Conservation (phyloP, 768 basidiomycete genomes). For the Tulasnella sp. region DNA sequence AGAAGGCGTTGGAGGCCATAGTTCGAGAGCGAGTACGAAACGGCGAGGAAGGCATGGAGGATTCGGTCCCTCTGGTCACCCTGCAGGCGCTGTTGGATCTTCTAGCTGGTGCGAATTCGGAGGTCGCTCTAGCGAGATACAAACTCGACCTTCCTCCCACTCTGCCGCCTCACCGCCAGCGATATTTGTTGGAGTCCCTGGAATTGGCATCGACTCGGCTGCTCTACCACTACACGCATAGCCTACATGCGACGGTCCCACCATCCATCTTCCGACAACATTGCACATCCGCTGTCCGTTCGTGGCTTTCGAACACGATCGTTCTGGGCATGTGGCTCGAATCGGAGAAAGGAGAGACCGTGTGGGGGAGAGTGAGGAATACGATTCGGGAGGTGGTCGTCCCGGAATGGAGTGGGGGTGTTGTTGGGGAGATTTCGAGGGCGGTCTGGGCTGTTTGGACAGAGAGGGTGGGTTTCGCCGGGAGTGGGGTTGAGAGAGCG, state of each 20-base stretch:
- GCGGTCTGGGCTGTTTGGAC: conserved; percentile 13
- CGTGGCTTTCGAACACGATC: conserved; percentile 6
- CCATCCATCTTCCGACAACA: conserved; percentile 8
- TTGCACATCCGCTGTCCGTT: background rate
- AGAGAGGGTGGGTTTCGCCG: conserved; percentile 10
- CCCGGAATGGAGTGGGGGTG: background rate
- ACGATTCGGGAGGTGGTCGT: conserved; percentile 6
- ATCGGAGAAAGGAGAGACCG: conserved; percentile 13
- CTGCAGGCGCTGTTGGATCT: conserved; percentile 2
- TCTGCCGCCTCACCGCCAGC: background rate
- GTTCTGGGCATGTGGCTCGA: conserved; percentile 16
- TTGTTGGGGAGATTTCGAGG: background rate
- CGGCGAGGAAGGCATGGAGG: background rate
- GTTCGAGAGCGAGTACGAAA: conserved; percentile 13
- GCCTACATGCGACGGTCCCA: conserved; percentile 8
- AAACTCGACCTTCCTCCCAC: background rate
- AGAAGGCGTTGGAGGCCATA: conserved; percentile 49
- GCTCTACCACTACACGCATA: conserved; percentile 8
- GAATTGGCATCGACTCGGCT: background rate
- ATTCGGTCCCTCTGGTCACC: background rate
- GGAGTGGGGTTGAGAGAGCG: conserved; percentile 8
- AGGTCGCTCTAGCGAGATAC: background rate
- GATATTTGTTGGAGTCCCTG: background rate
- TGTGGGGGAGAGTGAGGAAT: conserved; percentile 12
- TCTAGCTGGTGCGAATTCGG: background rate